A percentile compares a stretch with the other conserved stretches of the same genome.
These are phyloP conservation scores for Cystobasidium onofrii DNA, from an alignment of 768 basidiomycete genomes.

Conservation along the genomic window DNA sequence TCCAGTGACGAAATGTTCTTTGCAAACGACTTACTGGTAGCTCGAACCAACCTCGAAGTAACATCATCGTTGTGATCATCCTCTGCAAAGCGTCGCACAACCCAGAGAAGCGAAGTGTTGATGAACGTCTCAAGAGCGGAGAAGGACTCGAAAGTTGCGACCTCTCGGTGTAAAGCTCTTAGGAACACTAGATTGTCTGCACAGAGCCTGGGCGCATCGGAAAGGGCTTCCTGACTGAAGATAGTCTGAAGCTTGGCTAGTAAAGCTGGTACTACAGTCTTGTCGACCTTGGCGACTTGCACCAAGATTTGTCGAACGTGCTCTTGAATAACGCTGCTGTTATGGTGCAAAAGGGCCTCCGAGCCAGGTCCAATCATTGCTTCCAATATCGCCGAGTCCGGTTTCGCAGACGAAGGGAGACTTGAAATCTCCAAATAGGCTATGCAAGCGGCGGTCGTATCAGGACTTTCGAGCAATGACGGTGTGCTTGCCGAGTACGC, in stretches of 20 bases:
- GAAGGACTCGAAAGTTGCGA: not conserved
- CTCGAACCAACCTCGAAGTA: conserved; percentile 25
- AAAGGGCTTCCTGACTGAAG: not conserved
- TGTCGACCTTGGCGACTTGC: not conserved
- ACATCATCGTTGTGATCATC: conserved; percentile 40
- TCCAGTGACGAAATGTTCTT: not conserved
- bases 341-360: not conserved
- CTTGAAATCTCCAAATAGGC: not conserved
- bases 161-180: not conserved
- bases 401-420: not conserved
- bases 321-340: not conserved
- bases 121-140: conserved; percentile 35
- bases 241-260: not conserved
- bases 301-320: not conserved
- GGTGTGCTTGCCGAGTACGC: not conserved
- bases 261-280: not conserved
- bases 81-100: conserved; percentile 50
- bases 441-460: not conserved
- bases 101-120: conserved; percentile 54
- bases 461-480: not conserved
- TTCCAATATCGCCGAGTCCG: not conserved
- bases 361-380: not conserved
- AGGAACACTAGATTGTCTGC: not conserved
- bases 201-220: not conserved
- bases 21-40: conserved; percentile 33